Evolutionary conservation across 2,329 filamentous ascomycete genomes (phyloP), one percentile per base, ranked within the genome.

Genomic region (Pseudogymnoascus sp.): DNA sequence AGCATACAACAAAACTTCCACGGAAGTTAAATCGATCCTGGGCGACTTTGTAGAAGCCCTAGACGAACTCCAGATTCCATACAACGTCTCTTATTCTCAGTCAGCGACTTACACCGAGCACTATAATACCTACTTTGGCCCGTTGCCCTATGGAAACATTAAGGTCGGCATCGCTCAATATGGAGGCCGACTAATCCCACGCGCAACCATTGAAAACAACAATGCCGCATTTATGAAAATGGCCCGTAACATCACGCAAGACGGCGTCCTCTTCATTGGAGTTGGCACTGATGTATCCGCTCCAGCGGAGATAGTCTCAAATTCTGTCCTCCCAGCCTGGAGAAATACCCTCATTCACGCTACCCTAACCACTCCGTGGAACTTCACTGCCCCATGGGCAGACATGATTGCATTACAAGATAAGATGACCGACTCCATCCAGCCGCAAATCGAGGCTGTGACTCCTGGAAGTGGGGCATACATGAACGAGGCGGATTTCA

Each of bases 401-500:
- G 69, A 69, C n/a, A 73, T 73, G 64, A 53, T 73, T 61, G 70
- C 65, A 61, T 23, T 63, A 1, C 66, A 75, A 31, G 68, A 70
- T 61, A 67, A 68, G 23, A 68, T 76, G 37, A 76, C 75, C 14
- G 62, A 74, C 50, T 67, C 69, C 18, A 68, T 72, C 61, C 68
- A 73, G 60, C 71, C 72, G 16, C 69, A 69, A 60, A 67, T 78
- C 12, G 72, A 75, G 65, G 71, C 67, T 1, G 71, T 77, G 5
- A 78, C 78, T 0, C 78, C 79, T 0, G 75, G 74, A 0, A 73
- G 75, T 7, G 79, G 77, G 2, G 72, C 76, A 1, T 82, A 82
- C 69, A 74, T 81, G 75, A 83, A 82, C 67, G 82, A 85, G 72
- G 81, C 77, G 1, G 76, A 82, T 69, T 78, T 79, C 59, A 71